Evolutionary conservation across 2,329 filamentous ascomycete species (phyloP).

Genomic region (Calonectria pauciramosa): DNA sequence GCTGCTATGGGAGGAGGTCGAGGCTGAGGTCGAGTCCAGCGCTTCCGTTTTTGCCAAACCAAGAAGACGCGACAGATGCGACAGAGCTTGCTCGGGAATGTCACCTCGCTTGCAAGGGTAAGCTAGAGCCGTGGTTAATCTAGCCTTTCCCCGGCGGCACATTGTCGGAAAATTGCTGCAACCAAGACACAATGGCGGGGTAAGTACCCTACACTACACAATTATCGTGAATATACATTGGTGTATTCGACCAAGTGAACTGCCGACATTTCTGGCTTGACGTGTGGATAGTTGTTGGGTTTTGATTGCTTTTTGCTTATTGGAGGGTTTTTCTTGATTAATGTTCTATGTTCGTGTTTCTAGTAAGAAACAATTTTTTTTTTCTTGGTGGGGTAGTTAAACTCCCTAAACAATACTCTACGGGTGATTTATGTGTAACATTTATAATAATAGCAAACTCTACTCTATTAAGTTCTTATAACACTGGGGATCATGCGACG

Average conservation of each 20-base stretch:
- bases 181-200: background rate
- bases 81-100: conserved; percentile 2
- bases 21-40: background rate
- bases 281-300: background rate
- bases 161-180: background rate
- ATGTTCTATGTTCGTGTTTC: no score
- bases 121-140: background rate
- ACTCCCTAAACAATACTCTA: no score
- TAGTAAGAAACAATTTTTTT: no score
- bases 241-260: background rate
- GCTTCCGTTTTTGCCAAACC: background rate
- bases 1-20: conserved; percentile 13
- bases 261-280: background rate
- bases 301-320: no score
- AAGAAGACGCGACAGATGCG: background rate
- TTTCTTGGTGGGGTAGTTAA: no score
- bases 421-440: no score
- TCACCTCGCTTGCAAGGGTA: background rate
- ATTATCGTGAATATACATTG: background rate
- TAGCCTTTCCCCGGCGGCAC: background rate
- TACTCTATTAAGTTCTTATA: no score
- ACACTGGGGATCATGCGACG: no score
- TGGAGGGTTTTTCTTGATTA: no score
- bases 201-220: background rate
- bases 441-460: no score